Evolutionary conservation across 495 filamentous ascomycete genomes (phyloP).

Genomic region (Durotheca rogersii): DNA sequence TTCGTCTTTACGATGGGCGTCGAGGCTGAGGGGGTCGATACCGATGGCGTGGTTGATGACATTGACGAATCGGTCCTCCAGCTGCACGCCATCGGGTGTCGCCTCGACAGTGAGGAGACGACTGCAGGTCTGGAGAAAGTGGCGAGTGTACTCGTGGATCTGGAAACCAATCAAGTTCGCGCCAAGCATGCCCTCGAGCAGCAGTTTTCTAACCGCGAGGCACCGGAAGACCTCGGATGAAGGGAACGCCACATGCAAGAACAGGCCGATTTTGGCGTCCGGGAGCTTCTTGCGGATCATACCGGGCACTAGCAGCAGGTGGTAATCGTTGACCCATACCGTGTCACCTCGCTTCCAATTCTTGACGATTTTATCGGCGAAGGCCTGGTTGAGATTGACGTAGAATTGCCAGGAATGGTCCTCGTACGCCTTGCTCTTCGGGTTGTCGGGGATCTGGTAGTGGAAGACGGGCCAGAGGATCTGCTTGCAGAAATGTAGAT

Average conservation of each 20-base stretch:
- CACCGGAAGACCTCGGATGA: slow-evolving; percentile 95
- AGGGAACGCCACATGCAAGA: slow-evolving; percentile 90
- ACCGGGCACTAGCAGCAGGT: slow-evolving; percentile 82
- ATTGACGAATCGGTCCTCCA: slow-evolving; percentile 91
- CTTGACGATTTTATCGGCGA: slow-evolving; percentile 82
- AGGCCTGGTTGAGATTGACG: slow-evolving; percentile 82
- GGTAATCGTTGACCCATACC: slow-evolving; percentile 95
- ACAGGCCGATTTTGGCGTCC: slow-evolving; percentile 91
- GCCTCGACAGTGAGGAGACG: slow-evolving; percentile 83
- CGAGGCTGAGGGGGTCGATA: slow-evolving; percentile 77
- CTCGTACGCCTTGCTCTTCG: slow-evolving; percentile 95
- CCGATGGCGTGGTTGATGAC: slow-evolving; percentile 75
- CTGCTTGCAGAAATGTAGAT: slow-evolving; percentile 89
- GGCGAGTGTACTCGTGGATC: slow-evolving; percentile 85
- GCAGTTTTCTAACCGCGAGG: slow-evolving; percentile 75
- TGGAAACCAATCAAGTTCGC: slow-evolving; percentile 91
- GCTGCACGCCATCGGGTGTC: slow-evolving; percentile 78
- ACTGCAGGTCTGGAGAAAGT: slow-evolving; percentile 93
- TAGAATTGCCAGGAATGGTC: slow-evolving; percentile 97
- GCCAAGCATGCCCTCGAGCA: slow-evolving; percentile 87
- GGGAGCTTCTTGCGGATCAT: slow-evolving; percentile 87
- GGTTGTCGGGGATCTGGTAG: slow-evolving; percentile 94
- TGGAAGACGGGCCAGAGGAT: slow-evolving; percentile 91
- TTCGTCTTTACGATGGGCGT: slow-evolving; percentile 65
- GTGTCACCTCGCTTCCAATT: slow-evolving; percentile 89